Evolutionary conservation across 371 early-diverging fungal genomes (phyloP).

Genomic region (Mycotypha africana): DNA sequence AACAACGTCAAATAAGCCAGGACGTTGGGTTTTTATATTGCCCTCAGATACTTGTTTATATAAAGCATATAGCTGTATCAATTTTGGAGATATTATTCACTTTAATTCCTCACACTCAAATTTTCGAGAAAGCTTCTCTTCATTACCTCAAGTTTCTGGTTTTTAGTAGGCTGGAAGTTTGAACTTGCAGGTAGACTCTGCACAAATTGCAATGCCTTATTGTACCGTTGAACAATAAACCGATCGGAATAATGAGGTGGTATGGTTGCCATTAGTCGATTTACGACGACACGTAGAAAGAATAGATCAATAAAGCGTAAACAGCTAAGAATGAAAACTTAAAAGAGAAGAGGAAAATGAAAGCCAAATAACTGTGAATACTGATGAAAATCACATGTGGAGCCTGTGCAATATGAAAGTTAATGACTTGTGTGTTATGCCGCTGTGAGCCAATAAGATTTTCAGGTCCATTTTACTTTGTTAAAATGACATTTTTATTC

Average conservation of each 20-base stretch:
- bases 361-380: conserved; percentile 1
- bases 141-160: conserved; percentile 38
- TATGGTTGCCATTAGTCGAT: conserved; percentile 11
- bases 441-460: background rate
- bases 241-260: conserved; percentile 23
- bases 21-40: conserved; percentile 28
- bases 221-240: conserved; percentile 23
- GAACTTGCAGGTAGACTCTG: conserved; percentile 28
- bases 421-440: too few relatives aligned
- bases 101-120: too few relatives aligned
- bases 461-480: conserved; percentile 3
- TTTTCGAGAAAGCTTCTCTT: too few relatives aligned
- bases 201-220: conserved; percentile 32
- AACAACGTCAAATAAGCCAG: conserved; percentile 45
- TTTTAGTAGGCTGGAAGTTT: conserved; percentile 33
- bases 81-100: background rate
- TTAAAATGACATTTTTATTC: background rate
- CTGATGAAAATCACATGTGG: conserved; percentile 5
- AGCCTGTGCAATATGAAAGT: too few relatives aligned
- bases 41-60: conserved; percentile 45
- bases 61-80: conserved; percentile 34
- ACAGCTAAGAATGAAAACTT: background rate
- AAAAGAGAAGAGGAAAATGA: conserved; percentile 3
- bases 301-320: too few relatives aligned
- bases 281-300: too few relatives aligned